phyloP scores from a whole-genome alignment of 1,284 basidiomycete species.

The Leccinum solheimii region DNA sequence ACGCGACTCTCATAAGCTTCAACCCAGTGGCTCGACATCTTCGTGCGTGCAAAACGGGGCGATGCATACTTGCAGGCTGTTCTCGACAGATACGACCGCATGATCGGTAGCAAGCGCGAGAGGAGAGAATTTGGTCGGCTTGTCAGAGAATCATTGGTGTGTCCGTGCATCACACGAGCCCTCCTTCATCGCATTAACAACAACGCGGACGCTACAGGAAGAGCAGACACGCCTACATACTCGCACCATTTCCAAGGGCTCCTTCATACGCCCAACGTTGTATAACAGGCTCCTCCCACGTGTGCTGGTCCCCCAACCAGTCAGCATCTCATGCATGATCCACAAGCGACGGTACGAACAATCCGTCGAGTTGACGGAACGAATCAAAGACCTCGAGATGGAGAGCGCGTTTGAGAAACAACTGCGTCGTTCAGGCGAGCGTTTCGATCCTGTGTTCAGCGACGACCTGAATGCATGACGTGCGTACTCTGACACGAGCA shows the following conservation, averaged over 20 bases:
- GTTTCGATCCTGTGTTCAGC: constrained; percentile 21
- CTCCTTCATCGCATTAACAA: background rate
- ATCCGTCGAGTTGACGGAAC: constrained; percentile 37
- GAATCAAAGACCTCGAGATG: constrained; percentile 44
- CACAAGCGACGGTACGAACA: constrained; percentile 46
- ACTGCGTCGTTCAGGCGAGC: constrained; percentile 28
- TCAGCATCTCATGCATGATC: constrained; percentile 69
- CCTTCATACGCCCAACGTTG: constrained; percentile 58
- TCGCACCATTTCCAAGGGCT: constrained; percentile 69
- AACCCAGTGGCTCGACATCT: constrained; percentile 61
- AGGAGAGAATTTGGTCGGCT: constrained; percentile 50
- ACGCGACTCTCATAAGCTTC: background rate
- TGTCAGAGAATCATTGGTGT: constrained; percentile 51
- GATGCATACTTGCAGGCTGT: constrained; percentile 47
- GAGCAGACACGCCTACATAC: constrained; percentile 52
- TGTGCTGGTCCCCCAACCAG: constrained; percentile 76
- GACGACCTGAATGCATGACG: constrained; percentile 27
- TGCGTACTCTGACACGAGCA: constrained; percentile 15
- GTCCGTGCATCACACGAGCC: background rate
- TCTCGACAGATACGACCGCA: constrained; percentile 54
- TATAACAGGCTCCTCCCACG: constrained; percentile 72
- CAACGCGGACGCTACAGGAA: constrained; percentile 31
- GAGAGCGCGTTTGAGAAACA: constrained; percentile 60
- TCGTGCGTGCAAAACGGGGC: constrained; percentile 52
- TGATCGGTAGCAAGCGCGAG: constrained; percentile 52